Evolutionary conservation across 345 rosid species (phyloP).

Genomic region (Conringia planisiliqua): DNA sequence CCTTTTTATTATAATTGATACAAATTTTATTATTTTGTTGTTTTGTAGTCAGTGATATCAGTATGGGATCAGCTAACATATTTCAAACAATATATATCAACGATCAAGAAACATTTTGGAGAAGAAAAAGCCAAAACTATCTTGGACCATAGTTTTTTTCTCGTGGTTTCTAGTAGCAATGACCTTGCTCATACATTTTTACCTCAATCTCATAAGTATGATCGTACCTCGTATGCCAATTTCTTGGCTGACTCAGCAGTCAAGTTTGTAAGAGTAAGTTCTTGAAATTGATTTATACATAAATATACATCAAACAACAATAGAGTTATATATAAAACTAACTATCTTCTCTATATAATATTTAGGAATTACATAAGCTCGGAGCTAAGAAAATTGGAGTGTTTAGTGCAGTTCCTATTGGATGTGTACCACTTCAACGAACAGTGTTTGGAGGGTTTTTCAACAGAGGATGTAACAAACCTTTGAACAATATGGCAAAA

Average conservation of each 20-base stretch:
- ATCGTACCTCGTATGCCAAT: conserved; percentile 34
- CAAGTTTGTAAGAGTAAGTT: conserved; percentile 39
- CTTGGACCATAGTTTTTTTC: conserved; percentile 34
- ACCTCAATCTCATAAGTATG: conserved; percentile 28
- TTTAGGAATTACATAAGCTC: conserved; percentile 24
- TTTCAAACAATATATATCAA: conserved; percentile 45
- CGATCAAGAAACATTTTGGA: conserved; percentile 40
- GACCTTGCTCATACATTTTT: conserved; percentile 52
- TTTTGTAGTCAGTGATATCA: conserved; percentile 23
- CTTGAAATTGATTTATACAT: not conserved
- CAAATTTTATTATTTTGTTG: conserved; percentile 5
- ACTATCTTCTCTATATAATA: not conserved
- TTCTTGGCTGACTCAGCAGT: conserved; percentile 40
- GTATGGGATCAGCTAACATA: conserved; percentile 36
- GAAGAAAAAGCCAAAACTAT: conserved; percentile 39
- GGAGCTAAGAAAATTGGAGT: conserved; percentile 29
- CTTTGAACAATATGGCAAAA: conserved; percentile 19
- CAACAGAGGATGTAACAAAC: not conserved
- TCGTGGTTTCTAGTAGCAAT: conserved; percentile 42
- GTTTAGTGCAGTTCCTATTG: conserved; percentile 20
- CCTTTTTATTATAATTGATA: not conserved
- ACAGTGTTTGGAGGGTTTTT: conserved; percentile 10
- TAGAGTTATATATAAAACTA: not conserved
- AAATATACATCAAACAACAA: not conserved
- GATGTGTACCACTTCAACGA: conserved; percentile 32